Evolutionary conservation across 345 rosid species (phyloP).

Genomic region (Arabis hirsuta): DNA sequence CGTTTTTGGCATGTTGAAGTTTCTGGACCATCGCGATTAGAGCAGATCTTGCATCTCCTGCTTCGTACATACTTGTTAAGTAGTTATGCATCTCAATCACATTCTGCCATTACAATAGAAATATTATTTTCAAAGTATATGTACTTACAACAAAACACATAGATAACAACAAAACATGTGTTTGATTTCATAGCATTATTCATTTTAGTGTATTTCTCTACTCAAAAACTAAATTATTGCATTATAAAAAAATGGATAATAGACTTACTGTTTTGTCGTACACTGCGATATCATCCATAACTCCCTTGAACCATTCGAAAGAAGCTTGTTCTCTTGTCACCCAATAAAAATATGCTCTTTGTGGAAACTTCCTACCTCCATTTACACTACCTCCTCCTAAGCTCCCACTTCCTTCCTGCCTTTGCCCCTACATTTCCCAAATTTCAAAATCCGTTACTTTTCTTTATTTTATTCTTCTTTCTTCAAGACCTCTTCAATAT

Average conservation of each 20-base stretch:
- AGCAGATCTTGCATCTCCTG: slow-evolving; percentile 98
- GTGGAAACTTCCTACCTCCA: slow-evolving; percentile 55
- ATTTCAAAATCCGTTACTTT: slow-evolving; percentile 6
- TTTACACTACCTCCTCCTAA: slow-evolving; percentile 28
- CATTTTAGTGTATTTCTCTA: not conserved
- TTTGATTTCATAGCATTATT: not conserved
- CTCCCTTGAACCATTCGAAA: slow-evolving; percentile 98
- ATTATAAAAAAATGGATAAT: not conserved
- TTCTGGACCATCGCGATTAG: slow-evolving; percentile 92
- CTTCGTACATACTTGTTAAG: slow-evolving; percentile 92
- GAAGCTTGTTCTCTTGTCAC: slow-evolving; percentile 95
- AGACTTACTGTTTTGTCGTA: slow-evolving; percentile 62
- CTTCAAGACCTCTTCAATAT: not conserved
- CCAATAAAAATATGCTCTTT: slow-evolving; percentile 97
- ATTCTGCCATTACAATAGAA: slow-evolving; percentile 48
- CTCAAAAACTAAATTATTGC: not conserved
- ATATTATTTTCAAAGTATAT: not conserved
- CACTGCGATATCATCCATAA: slow-evolving; percentile 95
- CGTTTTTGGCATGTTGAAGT: slow-evolving; percentile 93
- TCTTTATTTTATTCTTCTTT: not conserved
- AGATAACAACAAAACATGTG: not conserved
- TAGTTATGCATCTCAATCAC: slow-evolving; percentile 98
- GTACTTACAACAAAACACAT: too few species aligned
- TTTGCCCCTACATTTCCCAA: slow-evolving; percentile 38
- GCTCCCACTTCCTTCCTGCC: slow-evolving; percentile 24